Percentiles rank a stretch among this genome's conserved stretches.
These are phyloP conservation scores for Madurella mycetomatis DNA, from an alignment of 2,329 filamentous ascomycete species.

Conservation along the genomic window DNA sequence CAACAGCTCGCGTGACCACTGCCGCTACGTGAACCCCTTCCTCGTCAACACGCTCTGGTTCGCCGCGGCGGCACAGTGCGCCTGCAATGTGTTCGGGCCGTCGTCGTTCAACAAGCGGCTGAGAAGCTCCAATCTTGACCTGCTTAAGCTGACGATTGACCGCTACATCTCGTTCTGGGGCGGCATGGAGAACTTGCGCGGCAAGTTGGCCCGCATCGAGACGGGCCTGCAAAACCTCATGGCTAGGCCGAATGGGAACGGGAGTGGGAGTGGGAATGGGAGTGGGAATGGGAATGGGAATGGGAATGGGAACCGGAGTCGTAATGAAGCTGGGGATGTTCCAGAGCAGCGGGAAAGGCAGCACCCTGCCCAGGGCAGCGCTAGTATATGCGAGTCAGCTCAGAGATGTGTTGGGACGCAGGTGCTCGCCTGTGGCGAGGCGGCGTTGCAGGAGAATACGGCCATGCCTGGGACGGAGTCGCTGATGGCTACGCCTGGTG, in stretches of 20 bases:
- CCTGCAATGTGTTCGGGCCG: slow-evolving; percentile 16
- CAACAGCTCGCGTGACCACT: slow-evolving; percentile 27
- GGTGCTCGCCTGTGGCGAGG: background rate
- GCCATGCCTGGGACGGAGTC: background rate
- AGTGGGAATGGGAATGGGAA: background rate
- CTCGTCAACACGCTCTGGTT: slow-evolving; percentile 33
- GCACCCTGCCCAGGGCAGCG: background rate
- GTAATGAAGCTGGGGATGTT: background rate
- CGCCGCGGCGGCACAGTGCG: slow-evolving; percentile 28
- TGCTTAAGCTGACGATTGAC: slow-evolving; percentile 16
- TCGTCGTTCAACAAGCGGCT: slow-evolving; percentile 12
- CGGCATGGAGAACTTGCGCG: slow-evolving; percentile 17
- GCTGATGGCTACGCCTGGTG: background rate
- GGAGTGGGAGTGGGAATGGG: background rate
- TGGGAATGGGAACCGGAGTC: background rate
- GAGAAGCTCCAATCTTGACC: slow-evolving; percentile 11
- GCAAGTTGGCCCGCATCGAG: slow-evolving; percentile 15
- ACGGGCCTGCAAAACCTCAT: slow-evolving; percentile 14
- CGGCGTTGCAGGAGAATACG: background rate
- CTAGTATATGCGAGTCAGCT: background rate
- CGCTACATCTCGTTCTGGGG: slow-evolving; percentile 18
- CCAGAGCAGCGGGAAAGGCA: background rate
- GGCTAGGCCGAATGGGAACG: background rate
- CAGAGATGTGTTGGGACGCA: background rate
- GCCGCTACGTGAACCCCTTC: slow-evolving; percentile 32